Conservation (phyloP, 768 basidiomycete genomes). For the Russula dissimulans region DNA sequence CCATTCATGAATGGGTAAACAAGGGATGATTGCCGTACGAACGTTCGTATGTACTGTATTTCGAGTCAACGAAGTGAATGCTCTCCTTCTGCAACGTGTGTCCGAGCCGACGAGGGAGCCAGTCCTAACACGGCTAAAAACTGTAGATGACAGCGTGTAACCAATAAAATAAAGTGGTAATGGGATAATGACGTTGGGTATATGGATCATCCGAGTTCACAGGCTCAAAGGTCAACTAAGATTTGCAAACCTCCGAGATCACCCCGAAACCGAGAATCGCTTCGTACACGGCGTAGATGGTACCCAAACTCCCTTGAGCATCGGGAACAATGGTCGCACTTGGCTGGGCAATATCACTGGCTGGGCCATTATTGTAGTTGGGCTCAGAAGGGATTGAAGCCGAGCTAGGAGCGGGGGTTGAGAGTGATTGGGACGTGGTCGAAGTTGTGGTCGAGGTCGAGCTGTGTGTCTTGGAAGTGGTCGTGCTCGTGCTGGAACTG, state of each 20-base stretch:
- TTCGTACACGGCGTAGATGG: neutral
- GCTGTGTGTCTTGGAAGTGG: neutral
- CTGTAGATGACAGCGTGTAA: neutral
- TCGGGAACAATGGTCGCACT: neutral
- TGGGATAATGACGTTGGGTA: slow-evolving; percentile 7
- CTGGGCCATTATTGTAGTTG: neutral
- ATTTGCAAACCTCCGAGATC: neutral
- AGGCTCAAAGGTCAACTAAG: neutral
- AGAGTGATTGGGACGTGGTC: neutral
- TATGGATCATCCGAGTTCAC: neutral
- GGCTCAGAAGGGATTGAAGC: neutral
- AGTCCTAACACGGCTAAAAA: neutral
- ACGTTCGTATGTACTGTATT: neutral
- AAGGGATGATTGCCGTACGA: neutral
- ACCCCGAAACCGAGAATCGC: slow-evolving; percentile 1
- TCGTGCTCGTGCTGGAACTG: slow-evolving; percentile 2
- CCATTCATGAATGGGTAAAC: neutral
- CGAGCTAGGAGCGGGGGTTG: neutral
- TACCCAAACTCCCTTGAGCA: neutral
- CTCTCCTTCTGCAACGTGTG: neutral
- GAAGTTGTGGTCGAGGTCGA: neutral
- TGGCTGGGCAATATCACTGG: neutral
- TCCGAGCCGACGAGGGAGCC: neutral
- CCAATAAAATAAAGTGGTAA: slow-evolving; percentile 11
- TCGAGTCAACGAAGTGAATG: slow-evolving; percentile 1